Conservation (phyloP, 345 rosid species). For the Raphanus sativus region DNA sequence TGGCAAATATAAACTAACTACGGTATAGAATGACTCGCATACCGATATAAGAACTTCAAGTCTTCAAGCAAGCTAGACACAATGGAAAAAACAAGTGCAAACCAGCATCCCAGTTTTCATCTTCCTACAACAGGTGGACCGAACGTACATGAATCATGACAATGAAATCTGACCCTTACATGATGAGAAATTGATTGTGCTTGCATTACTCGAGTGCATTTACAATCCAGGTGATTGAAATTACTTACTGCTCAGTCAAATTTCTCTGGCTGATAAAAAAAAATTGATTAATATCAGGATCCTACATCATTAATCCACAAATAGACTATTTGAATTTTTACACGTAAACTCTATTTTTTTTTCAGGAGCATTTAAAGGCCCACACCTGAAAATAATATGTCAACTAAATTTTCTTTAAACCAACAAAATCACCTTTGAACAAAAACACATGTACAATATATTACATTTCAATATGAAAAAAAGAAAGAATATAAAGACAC, state of each 20-base stretch:
- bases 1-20: background rate
- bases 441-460: constrained; percentile 18
- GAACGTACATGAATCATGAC: constrained; percentile 9
- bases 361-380: constrained; percentile 27
- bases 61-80: constrained; percentile 12
- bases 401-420: constrained; percentile 29
- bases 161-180: background rate
- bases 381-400: constrained; percentile 36
- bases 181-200: constrained; percentile 16
- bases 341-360: constrained; percentile 18
- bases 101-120: background rate
- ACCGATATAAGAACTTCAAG: constrained; percentile 6
- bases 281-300: background rate
- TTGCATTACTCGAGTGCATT: background rate
- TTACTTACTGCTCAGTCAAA: background rate
- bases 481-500: constrained; percentile 19
- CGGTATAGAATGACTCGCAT: background rate
- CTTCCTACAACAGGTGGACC: constrained; percentile 1
- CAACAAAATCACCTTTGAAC: constrained; percentile 32
- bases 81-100: constrained; percentile 3
- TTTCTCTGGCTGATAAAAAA: background rate
- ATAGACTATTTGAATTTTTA: constrained; percentile 7
- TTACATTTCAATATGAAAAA: constrained; percentile 8
- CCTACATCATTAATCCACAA: constrained; percentile 5
- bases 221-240: background rate